Conservation (phyloP, 345 rosid species). For the Xanthoceras sorbifolium region DNA sequence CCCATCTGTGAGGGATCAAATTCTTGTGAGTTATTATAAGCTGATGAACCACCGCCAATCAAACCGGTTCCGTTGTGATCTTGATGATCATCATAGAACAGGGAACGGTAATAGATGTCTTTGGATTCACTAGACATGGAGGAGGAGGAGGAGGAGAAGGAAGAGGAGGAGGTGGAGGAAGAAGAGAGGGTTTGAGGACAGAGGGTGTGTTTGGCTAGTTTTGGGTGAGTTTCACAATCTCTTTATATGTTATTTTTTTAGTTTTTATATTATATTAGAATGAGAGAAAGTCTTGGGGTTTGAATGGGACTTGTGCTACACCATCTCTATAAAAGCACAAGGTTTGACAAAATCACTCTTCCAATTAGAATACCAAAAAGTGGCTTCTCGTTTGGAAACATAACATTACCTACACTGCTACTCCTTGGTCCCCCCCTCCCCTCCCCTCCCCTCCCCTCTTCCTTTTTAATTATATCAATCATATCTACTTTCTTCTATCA, state of each 20-base stretch:
- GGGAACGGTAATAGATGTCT: constrained; percentile 49
- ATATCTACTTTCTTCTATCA: not conserved
- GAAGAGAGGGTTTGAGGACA: constrained; percentile 8
- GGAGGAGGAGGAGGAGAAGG: constrained; percentile 24
- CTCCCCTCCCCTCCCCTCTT: constrained; percentile 1
- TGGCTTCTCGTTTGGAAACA: constrained; percentile 60
- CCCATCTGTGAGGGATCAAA: constrained; percentile 52
- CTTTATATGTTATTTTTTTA: constrained; percentile 11
- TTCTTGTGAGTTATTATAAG: constrained; percentile 18
- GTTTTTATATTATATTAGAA: constrained; percentile 12
- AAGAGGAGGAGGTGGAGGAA: not conserved
- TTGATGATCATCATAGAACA: constrained; percentile 38
- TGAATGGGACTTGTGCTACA: constrained; percentile 40
- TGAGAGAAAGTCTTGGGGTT: constrained; percentile 24
- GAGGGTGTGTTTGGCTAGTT: constrained; percentile 24
- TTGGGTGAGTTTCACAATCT: constrained; percentile 20
- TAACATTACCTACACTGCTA: constrained; percentile 31
- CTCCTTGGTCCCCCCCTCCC: not conserved
- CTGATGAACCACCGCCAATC: constrained; percentile 24
- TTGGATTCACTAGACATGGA: constrained; percentile 74
- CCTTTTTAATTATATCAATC: not conserved
- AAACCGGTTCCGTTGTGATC: not conserved
- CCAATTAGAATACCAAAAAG: constrained; percentile 38
- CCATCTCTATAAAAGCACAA: constrained; percentile 27
- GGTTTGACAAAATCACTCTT: constrained; percentile 49